Evolutionary conservation across 495 filamentous ascomycete genomes (phyloP), one percentile per base, ranked within the genome.

Genomic region (Extremus antarcticus): DNA sequence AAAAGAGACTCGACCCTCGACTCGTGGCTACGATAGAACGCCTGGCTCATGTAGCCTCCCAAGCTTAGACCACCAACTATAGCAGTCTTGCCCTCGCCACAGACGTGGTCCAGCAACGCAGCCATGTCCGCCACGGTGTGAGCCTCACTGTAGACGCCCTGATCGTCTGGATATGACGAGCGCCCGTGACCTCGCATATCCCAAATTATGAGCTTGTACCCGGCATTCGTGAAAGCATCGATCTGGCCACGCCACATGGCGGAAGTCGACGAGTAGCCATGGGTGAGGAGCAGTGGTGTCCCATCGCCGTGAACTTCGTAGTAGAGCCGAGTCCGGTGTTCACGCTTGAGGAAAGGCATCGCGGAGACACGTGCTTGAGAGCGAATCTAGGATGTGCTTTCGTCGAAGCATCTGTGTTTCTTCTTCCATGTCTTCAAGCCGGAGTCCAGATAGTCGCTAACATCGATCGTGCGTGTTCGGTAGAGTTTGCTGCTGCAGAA

Each of bases 171-270:
- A 25, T 63, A 63, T 2, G 35, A 19, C n/a, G 17, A 48, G n/a
- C 58, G 40, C 13, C 60, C 60, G 43, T 63, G 60, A 9, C 60
- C 60, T 3, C 60, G 56, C 60, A 63, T 63, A 39, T 63, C 60
- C 53, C 58, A 60, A 39, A 54, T 46, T 9, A 62, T 59, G 19
- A 62, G 29, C 21, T 53, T 55, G 46, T 47, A 60, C 23, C 57
- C 53, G 29, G 45, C 45, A 24, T 35, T 45, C 9, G 43, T 51
- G 24, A 63, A 49, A 3, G 40, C 20, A 3, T 53, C 50, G 21
- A 63, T 50, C 53, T 63, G 60, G 17, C 60, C 60, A 24, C 46
- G 57, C 60, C 60, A 63, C 60, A 63, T 63, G 15, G n/a, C 56
- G 3, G 53, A 63, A n/a, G 60, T 56, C 2, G 60, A 53, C 24